Evolutionary conservation across 73 alveolate genomes (phyloP), one percentile per base, ranked within the genome.

Genomic region (Paramecium primaurelia): DNA sequence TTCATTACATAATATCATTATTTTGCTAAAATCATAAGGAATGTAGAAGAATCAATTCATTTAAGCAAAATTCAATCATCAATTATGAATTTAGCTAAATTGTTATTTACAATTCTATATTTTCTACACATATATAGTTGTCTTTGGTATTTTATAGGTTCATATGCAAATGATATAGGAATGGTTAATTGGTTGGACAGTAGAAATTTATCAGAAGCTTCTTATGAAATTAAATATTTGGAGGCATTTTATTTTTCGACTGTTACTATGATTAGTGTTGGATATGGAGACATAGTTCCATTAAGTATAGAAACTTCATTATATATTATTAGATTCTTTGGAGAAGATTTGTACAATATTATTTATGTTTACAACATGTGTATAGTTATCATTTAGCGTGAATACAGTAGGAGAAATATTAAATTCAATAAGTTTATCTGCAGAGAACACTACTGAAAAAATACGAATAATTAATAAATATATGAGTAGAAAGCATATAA

Each of bases 261-360:
- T 10, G 93, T 88, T 2, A 88, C 93, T 0, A 88, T 88, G 93
- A 80, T 49, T 9, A 88, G 90, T 25, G 93, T 88, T 37, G 93
- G 93, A 16, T 88, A 88, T 71, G 93, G 93, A 11, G 93, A 88
- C 47, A 68, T 88, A 20, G 59, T 30, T 20, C 93, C 93, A 16
- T 60, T 54, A 88, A 77, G 71, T 77, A 77, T 6, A 14, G 18
- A 36, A 28, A 10, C 12, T 8, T 12, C 37, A 11, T 2, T 77
- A 77, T 20, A 10, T 18, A 42, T 14, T 28, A 6, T 77, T 22
- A 71, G 86, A 71, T 40, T 8, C 49, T 12, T 45, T 77, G 20
- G 90, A 77, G 40, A 77, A 77, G 90, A 38, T 77, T 18, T 77
- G 68, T 10, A 45, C 71, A 45, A 77, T 77, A 18, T 20, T 45